Conservation (phyloP, 768 basidiomycete genomes). For the Tulasnella calospora region DNA sequence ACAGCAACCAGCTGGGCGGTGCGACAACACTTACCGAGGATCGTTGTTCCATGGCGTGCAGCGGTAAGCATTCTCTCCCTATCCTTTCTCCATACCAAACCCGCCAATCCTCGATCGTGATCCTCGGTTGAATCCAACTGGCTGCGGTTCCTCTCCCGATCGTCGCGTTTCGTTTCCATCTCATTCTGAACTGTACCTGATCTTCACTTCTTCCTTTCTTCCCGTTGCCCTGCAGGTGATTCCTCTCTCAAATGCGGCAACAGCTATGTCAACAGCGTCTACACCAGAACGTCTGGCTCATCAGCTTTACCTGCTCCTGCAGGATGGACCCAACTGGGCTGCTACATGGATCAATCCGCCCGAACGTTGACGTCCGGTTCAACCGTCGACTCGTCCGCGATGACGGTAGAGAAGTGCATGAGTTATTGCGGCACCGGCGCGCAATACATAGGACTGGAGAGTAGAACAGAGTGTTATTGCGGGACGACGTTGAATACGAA, state of each 20-base stretch:
- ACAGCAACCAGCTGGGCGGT: background rate
- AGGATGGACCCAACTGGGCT: conserved; percentile 6
- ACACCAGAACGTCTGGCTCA: background rate
- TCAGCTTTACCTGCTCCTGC: background rate
- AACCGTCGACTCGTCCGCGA: background rate
- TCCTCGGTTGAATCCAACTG: too few relatives aligned
- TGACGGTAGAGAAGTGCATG: background rate
- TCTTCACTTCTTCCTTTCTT: background rate
- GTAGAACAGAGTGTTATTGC: background rate
- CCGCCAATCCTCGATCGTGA: background rate
- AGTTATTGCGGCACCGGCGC: background rate
- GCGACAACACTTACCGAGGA: background rate
- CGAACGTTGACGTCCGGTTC: background rate
- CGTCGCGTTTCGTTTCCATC: background rate
- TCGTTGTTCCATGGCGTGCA: background rate
- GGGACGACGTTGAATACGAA: background rate
- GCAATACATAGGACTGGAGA: background rate
- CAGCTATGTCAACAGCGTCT: background rate
- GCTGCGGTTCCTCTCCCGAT: background rate
- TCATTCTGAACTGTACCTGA: background rate
- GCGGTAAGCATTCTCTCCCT: background rate
- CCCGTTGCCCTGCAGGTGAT: background rate
- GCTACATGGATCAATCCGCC: background rate
- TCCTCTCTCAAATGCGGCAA: background rate
- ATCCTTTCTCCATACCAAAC: background rate